Evolutionary conservation across 2,329 filamentous ascomycete species (phyloP), one percentile per base, ranked within the genome.

Genomic region (Aspergillus uvarum): DNA sequence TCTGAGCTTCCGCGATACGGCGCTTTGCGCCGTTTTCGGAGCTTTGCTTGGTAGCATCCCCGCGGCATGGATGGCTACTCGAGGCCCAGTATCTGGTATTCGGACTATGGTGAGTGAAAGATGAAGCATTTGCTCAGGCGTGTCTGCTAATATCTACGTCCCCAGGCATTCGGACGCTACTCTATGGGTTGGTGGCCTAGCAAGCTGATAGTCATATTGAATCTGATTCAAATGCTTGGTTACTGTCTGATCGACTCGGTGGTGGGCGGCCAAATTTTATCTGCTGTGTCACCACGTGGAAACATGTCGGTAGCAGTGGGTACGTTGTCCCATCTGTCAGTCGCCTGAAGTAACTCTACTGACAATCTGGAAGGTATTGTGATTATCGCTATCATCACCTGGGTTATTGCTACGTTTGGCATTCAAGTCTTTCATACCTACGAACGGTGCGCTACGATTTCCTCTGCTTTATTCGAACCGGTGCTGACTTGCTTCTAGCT

Each of bases 371-470:
- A 47, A 72, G 76, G 76, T 7, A 89, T 90, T 63, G 79, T 90
- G 47, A 83, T 89, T 50, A 82, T 86, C 12, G 84, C 85, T 1
- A 66, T 88, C 24, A 83, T 89, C 38, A 84, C 83, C 31, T 88
- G 85, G 84, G 75, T 80, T 2, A 81, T 90, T 47, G 87, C 86
- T 1, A 87, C 85, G 0, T 89, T 90, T 69, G 88, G 88, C 0
- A 89, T 90, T 69, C 82, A 81, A 56, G 77, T 86, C 49, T 89
- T 91, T 71, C 87, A 90, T 68, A 80, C 83, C 56, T 91, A 89
- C 70, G 87, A 90, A 75, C 81, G 87, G 70, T 85, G 72, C 62
- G 71, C 14, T 65, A 19, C 31, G 32, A 51, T 19, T 16, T 4
- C 49, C 51, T 49, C 6, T 24, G 6, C 6, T 14, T 26, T 54